Conservation (phyloP, 1,139 yeast genomes). For the Taphrina pruni region DNA sequence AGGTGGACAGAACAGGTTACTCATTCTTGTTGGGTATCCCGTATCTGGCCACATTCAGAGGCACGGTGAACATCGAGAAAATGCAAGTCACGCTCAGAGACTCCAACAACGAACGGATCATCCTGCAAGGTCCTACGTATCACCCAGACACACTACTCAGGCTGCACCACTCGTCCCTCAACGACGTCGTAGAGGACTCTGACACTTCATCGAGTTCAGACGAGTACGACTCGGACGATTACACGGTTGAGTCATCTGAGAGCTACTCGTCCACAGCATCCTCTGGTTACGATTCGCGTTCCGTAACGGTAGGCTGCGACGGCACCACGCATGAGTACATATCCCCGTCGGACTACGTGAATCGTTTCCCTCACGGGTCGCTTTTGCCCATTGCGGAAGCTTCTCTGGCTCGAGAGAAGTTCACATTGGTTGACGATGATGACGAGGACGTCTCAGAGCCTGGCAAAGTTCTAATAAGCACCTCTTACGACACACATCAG, state of each 20-base stretch:
- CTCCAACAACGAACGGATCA: not conserved
- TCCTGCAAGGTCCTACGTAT: not conserved
- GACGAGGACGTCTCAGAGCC: not conserved
- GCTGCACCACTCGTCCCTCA: not conserved
- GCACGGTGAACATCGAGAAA: not conserved
- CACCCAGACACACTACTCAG: not conserved
- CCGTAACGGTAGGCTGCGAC: not conserved
- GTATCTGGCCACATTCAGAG: not conserved
- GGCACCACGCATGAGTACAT: too few species aligned
- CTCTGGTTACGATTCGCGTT: not conserved
- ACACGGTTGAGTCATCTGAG: not conserved
- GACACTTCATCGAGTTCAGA: not conserved
- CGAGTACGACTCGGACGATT: not conserved
- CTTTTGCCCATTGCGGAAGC: too few species aligned
- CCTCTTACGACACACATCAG: not conserved
- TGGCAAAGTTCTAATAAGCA: not conserved
- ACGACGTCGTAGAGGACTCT: not conserved
- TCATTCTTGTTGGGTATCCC: not conserved
- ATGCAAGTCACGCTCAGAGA: not conserved
- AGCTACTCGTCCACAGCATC: not conserved
- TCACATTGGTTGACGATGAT: too few species aligned
- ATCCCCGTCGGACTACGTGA: too few species aligned
- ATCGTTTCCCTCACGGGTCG: too few species aligned
- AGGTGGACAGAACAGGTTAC: not conserved
- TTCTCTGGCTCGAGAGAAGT: too few species aligned